A percentile compares a stretch with the other conserved stretches of the same genome.
Conservation (phyloP, 345 rosid genomes). For the Carallia pectinifolia region DNA sequence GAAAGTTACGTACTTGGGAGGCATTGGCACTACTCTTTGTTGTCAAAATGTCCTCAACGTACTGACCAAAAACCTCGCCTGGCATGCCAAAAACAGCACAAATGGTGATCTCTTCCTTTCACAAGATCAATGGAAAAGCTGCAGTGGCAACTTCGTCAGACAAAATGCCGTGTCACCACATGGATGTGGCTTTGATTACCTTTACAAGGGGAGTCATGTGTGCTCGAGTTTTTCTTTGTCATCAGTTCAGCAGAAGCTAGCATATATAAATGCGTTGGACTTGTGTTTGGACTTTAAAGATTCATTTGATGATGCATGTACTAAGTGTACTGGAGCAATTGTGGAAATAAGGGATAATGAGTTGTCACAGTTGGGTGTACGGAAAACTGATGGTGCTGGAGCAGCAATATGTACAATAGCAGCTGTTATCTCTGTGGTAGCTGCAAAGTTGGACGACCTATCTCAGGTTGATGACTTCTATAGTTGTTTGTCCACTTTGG, state of each 20-base stretch:
- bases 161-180: slow-evolving; percentile 22
- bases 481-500: slow-evolving; percentile 42
- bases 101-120: slow-evolving; percentile 29
- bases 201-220: slow-evolving; percentile 21
- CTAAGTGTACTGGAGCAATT: slow-evolving; percentile 28
- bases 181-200: slow-evolving; percentile 38
- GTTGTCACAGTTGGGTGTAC: background rate
- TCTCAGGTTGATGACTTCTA: slow-evolving; percentile 33
- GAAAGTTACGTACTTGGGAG: slow-evolving; percentile 31
- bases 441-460: slow-evolving; percentile 18
- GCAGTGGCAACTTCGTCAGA: slow-evolving; percentile 18
- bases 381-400: background rate
- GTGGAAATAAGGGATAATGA: background rate
- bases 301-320: slow-evolving; percentile 30
- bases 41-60: slow-evolving; percentile 44
- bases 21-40: slow-evolving; percentile 39
- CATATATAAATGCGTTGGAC: slow-evolving; percentile 13
- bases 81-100: slow-evolving; percentile 5
- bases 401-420: slow-evolving; percentile 35
- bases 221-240: slow-evolving; percentile 38
- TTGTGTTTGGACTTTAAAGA: slow-evolving; percentile 36
- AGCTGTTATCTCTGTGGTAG: slow-evolving; percentile 38
- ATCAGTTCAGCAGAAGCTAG: background rate
- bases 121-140: slow-evolving; percentile 31
- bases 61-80: slow-evolving; percentile 41